Conservation (phyloP, 352 stramenopile genomes). For the Pythium aquatile region DNA sequence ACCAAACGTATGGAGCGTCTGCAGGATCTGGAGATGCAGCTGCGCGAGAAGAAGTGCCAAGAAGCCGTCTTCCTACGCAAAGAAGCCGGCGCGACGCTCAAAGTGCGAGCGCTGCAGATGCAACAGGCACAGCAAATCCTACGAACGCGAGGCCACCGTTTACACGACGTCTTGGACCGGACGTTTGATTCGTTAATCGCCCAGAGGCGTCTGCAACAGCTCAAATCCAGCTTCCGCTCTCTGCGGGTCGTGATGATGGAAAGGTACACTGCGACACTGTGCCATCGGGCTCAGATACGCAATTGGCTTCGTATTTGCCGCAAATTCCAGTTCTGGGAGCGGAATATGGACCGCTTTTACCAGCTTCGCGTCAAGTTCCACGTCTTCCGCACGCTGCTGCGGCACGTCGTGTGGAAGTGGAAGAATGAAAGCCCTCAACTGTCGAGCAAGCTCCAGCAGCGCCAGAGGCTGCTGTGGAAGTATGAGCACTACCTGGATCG, state of each 20-base stretch:
- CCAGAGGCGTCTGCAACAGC: slow-evolving; percentile 18
- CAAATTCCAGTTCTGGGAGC: slow-evolving; percentile 29
- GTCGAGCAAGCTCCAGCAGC: slow-evolving; percentile 11
- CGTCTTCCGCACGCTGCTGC: slow-evolving; percentile 27
- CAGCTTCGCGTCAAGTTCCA: slow-evolving; percentile 30
- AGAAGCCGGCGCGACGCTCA: slow-evolving; percentile 29
- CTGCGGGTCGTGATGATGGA: slow-evolving; percentile 28
- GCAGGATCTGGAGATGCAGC: slow-evolving; percentile 24
- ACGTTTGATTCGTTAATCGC: slow-evolving; percentile 28
- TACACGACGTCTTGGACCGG: slow-evolving; percentile 37
- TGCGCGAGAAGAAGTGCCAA: slow-evolving; percentile 23
- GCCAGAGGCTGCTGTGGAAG: slow-evolving; percentile 23
- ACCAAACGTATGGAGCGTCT: slow-evolving; percentile 23
- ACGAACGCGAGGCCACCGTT: slow-evolving; percentile 28
- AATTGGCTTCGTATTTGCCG: slow-evolving; percentile 33
- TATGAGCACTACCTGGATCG: slow-evolving; percentile 21
- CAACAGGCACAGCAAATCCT: slow-evolving; percentile 31
- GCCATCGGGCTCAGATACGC: slow-evolving; percentile 31
- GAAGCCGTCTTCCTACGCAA: slow-evolving; percentile 35
- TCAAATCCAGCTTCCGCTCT: slow-evolving; percentile 29
- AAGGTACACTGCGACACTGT: slow-evolving; percentile 27
- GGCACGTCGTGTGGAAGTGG: slow-evolving; percentile 28
- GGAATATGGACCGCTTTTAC: slow-evolving; percentile 30
- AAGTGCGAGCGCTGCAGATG: slow-evolving; percentile 26
- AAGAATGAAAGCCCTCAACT: slow-evolving; percentile 21